Evolutionary conservation across 495 filamentous ascomycete genomes (phyloP).

Genomic region (Aspergillus egyptiacus): DNA sequence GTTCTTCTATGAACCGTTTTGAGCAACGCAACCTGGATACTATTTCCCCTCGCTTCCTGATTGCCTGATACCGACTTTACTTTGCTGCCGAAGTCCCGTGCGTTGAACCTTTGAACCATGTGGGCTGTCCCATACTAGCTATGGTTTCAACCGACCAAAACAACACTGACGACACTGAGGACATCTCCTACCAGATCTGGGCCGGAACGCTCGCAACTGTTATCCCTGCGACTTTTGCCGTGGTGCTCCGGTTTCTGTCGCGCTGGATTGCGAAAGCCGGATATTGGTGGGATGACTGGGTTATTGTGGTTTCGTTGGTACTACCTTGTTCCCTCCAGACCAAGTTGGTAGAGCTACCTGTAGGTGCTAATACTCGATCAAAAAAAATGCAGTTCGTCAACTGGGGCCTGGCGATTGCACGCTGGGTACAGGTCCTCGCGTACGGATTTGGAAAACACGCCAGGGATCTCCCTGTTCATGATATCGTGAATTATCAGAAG

Average conservation of each 20-base stretch:
- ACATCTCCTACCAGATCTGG: conserved; percentile 23
- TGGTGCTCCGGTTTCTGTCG: conserved; percentile 25
- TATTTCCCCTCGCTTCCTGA: no score
- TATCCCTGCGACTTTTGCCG: conserved; percentile 28
- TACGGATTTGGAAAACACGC: conserved; percentile 17
- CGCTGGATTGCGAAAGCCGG: conserved; percentile 23
- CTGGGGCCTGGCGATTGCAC: conserved; percentile 20
- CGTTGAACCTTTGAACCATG: no score
- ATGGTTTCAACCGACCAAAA: no score
- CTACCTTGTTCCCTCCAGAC: conserved; percentile 3
- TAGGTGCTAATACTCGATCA: neutral
- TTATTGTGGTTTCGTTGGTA: conserved; percentile 27
- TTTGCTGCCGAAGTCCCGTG: no score
- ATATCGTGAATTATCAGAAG: conserved; percentile 19
- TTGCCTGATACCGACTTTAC: no score
- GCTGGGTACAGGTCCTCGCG: conserved; percentile 19
- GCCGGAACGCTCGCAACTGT: conserved; percentile 28
- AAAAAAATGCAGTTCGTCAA: conserved; percentile 14
- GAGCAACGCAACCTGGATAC: no score
- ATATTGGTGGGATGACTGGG: conserved; percentile 39
- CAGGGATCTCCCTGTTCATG: conserved; percentile 8
- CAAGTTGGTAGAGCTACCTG: neutral
- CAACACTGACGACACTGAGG: neutral
- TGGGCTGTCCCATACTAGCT: no score
- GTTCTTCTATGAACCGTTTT: no score